Base-by-base conservation (phyloP, 2,329 filamentous ascomycete genomes). In the Rugonectria rugulosa region DNA sequence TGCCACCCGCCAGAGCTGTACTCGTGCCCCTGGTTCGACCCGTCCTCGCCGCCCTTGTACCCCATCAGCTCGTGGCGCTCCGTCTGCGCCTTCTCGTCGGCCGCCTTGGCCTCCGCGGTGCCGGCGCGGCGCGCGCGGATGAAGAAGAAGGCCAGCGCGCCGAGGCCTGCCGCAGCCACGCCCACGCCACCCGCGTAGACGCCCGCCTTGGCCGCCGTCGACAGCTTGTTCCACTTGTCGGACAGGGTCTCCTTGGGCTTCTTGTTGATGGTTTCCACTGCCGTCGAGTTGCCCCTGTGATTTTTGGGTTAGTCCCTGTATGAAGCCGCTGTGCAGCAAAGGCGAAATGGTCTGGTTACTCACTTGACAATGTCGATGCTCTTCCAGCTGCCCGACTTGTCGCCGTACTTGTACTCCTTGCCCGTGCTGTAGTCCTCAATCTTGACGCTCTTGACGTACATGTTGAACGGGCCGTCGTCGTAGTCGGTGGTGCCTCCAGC, bases 401-500 rank as follows among this genome's bases (percentile, higher is more conserved):
- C 88, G 21, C 79, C 78, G 65, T 85, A 92, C 40, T 80, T 73
- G 69, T 92, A 93, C 64, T 85, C 82, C 63, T 84, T 84, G 53
- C 86, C 84, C 44, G 79, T 82, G 67, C 82, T 84, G 74, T 83
- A 85, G 63, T 88, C 84, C 49, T 85, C 75, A 2, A 85, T 71
- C 15, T 69, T 70, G 11, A 77, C 77, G 24, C 80, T 84, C 78
- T 90, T 84, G 61, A 94, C 82, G 57, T 84, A 86, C 90, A 93
- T 93, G 65, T 81, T 86, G 76, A 84, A 94, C 1, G 90, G 90
- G 0, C 79, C 87, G 21, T 83, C 68, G 44, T 71, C 69, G 71
- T 88, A 93, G 70, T 92, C 80, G 36, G 88, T 91, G 47, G 77
- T 67, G 55, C 88, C 88, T 50, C 88, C 88, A 53, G 88, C 88